These are phyloP conservation scores for Mikania micrantha DNA, from an alignment of 129 eudicot genomes.

Conservation along the genomic window DNA sequence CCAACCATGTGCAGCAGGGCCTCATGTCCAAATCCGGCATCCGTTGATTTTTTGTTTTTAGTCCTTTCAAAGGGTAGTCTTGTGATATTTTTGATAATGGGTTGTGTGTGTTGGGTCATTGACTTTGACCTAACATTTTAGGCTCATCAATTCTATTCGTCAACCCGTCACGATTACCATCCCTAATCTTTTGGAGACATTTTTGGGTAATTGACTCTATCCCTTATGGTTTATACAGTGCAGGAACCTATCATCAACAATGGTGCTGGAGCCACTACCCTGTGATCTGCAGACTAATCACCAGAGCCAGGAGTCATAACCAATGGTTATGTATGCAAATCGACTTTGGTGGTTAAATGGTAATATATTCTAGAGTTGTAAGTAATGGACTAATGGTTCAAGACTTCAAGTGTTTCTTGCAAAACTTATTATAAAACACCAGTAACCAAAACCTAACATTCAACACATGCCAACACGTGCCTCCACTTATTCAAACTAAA, in stretches of 20 bases:
- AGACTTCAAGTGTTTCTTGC: neutral
- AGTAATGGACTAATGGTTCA: too few species aligned
- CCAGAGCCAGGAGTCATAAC: conserved; percentile 8
- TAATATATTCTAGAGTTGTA: neutral
- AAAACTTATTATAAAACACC: neutral
- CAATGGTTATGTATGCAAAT: neutral
- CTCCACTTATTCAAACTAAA: neutral
- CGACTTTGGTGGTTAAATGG: neutral
- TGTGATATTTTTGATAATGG: too few species aligned
- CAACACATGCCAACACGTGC: neutral
- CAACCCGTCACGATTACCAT: neutral
- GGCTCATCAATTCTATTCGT: neutral
- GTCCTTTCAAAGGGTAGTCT: too few species aligned
- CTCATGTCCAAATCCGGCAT: too few species aligned
- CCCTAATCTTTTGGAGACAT: neutral
- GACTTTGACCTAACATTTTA: neutral
- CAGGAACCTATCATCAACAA: conserved; percentile 43
- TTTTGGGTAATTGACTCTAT: neutral
- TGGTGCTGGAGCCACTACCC: conserved; percentile 27
- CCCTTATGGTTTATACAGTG: conserved; percentile 13
- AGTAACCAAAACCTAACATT: neutral
- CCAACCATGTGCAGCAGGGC: too few species aligned
- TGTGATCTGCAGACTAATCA: conserved; percentile 9
- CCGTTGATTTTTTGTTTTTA: too few species aligned
- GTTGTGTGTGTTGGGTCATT: too few species aligned